Evolutionary conservation across 495 filamentous ascomycete species (phyloP).

Genomic region (Trypethelium eluteriae): DNA sequence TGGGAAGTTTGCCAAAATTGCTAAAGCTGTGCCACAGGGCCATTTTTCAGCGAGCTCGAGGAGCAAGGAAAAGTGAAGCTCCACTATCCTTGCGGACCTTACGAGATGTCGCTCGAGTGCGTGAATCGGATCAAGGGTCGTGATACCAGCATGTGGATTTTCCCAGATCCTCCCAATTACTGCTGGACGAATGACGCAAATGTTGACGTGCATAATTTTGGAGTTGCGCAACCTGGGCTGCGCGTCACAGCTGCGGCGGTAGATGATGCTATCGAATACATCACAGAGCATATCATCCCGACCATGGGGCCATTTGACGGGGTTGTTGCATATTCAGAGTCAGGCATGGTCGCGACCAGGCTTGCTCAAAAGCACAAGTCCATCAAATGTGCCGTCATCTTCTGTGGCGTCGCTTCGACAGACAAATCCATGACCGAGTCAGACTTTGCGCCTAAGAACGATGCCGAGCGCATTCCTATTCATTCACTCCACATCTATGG

Average conservation of each 20-base stretch:
- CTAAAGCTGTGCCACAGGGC: background rate
- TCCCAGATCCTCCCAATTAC: background rate
- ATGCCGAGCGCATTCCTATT: background rate
- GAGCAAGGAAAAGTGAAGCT: background rate
- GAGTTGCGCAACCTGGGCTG: background rate
- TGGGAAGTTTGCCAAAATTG: background rate
- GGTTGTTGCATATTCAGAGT: background rate
- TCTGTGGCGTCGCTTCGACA: slow-evolving; percentile 1
- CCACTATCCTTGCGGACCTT: background rate
- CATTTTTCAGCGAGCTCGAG: background rate
- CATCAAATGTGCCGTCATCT: background rate
- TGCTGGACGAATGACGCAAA: background rate
- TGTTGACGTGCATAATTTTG: background rate
- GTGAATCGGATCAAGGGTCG: background rate
- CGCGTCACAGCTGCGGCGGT: background rate
- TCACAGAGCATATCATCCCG: background rate
- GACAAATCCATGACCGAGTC: background rate
- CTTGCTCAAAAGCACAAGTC: slow-evolving; percentile 3
- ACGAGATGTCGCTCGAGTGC: background rate
- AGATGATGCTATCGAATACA: background rate
- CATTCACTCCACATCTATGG: background rate
- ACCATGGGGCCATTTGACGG: background rate
- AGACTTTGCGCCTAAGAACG: background rate
- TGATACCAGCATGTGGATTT: background rate
- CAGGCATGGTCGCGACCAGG: slow-evolving; percentile 2